phyloP scores from a whole-genome alignment of 2,329 filamentous ascomycete genomes.

The Ambrosiella xylebori region DNA sequence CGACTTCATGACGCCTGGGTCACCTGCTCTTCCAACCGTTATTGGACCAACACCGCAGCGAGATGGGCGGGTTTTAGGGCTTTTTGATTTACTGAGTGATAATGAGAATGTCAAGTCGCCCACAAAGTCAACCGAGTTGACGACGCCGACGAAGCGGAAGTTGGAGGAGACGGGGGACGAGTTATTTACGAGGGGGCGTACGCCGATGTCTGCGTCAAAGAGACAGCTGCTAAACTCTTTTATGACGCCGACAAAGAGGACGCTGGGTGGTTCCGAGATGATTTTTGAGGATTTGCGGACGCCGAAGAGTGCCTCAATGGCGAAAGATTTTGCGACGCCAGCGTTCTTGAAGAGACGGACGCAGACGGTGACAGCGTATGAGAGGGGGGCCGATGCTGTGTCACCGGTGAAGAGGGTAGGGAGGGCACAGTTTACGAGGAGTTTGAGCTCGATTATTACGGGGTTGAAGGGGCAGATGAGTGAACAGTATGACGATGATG shows the following conservation, averaged over 20 bases:
- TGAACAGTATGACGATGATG: conserved; percentile 51
- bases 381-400: neutral
- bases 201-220: conserved; percentile 40
- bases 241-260: conserved; percentile 43
- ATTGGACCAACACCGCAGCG: conserved; percentile 68
- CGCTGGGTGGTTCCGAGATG: conserved; percentile 18
- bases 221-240: conserved; percentile 45
- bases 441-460: conserved; percentile 58
- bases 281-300: conserved; percentile 21
- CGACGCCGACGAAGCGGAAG: conserved; percentile 31
- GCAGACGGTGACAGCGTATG: neutral
- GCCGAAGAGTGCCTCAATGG: conserved; percentile 27
- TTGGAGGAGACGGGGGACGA: conserved; percentile 14
- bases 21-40: conserved; percentile 38
- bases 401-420: conserved; percentile 24
- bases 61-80: conserved; percentile 57
- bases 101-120: conserved; percentile 23
- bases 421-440: conserved; percentile 45
- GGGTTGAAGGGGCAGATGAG: conserved; percentile 54
- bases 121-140: conserved; percentile 5
- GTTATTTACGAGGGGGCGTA: conserved; percentile 24
- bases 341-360: conserved; percentile 39
- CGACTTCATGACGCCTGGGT: conserved; percentile 26
- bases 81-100: conserved; percentile 53
- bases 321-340: conserved; percentile 49